These are phyloP conservation scores for Phytophthora sp. DNA, from an alignment of 352 stramenopile genomes.

Conservation along the genomic window DNA sequence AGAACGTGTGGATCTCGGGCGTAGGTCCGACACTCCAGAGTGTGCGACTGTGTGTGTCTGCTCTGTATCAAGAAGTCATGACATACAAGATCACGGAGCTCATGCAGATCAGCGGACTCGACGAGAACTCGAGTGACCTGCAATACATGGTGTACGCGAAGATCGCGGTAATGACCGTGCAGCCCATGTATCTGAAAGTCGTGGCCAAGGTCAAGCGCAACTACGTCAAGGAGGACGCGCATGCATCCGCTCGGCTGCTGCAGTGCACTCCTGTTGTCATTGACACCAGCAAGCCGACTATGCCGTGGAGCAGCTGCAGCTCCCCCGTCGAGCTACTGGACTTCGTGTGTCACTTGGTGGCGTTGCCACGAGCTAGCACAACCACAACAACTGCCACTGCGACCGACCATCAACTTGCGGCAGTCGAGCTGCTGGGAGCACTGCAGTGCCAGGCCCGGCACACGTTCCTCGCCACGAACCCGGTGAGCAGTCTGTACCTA, in stretches of 20 bases:
- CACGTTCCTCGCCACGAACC: slow-evolving; percentile 32
- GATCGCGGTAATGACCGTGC: slow-evolving; percentile 38
- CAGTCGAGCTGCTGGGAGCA: slow-evolving; percentile 26
- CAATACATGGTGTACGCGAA: slow-evolving; percentile 44
- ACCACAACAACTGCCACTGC: slow-evolving; percentile 18
- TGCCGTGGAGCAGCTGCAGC: slow-evolving; percentile 35
- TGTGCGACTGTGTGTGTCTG: slow-evolving; percentile 40
- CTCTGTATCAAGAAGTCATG: slow-evolving; percentile 43
- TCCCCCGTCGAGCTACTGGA: slow-evolving; percentile 39
- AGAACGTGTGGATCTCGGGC: slow-evolving; percentile 39
- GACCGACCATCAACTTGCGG: slow-evolving; percentile 32
- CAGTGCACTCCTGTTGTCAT: slow-evolving; percentile 24
- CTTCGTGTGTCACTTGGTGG: slow-evolving; percentile 32
- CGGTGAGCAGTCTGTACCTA: slow-evolving; percentile 40
- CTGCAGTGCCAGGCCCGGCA: slow-evolving; percentile 31
- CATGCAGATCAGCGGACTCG: slow-evolving; percentile 53
- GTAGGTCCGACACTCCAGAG: slow-evolving; percentile 30
- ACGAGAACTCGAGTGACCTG: slow-evolving; percentile 42
- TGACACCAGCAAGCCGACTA: slow-evolving; percentile 22
- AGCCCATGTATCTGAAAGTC: slow-evolving; percentile 50
- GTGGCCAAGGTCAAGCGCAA: slow-evolving; percentile 48
- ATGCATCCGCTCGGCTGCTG: slow-evolving; percentile 28
- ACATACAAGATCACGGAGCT: slow-evolving; percentile 45
- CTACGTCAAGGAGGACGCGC: slow-evolving; percentile 35
- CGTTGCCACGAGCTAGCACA: slow-evolving; percentile 17